phyloP scores from a whole-genome alignment of 108 stramenopile genomes.

The Parmales sp. region DNA sequence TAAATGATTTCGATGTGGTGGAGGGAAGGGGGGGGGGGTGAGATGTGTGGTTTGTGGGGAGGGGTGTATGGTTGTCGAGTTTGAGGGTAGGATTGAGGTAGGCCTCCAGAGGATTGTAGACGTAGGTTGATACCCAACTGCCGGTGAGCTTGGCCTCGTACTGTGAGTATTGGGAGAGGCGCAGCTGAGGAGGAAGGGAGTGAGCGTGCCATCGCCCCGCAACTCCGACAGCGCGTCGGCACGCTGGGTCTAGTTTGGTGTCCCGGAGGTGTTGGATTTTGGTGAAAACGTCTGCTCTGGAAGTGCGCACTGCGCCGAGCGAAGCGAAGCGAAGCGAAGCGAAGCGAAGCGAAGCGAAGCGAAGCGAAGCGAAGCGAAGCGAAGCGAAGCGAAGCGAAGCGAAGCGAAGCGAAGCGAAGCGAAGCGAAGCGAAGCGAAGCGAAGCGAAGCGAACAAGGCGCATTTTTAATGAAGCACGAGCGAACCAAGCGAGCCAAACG shows the following conservation, averaged over 20 bases:
- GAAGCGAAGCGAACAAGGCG: too few relatives aligned
- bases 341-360: too few relatives aligned
- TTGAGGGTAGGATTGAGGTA: background rate
- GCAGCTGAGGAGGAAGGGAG: background rate
- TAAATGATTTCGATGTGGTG: background rate
- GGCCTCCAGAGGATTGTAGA: background rate
- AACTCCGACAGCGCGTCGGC: background rate
- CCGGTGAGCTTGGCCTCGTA: background rate
- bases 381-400: too few relatives aligned
- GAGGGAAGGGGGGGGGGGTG: background rate
- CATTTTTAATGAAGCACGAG: too few relatives aligned
- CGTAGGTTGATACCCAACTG: background rate
- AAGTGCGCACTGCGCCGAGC: background rate
- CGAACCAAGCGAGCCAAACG: too few relatives aligned
- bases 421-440: too few relatives aligned
- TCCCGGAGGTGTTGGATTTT: background rate
- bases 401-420: too few relatives aligned
- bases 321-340: too few relatives aligned
- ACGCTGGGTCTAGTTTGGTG: background rate
- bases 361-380: too few relatives aligned
- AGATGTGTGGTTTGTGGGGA: background rate
- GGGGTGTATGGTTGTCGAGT: background rate
- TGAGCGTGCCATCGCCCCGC: background rate
- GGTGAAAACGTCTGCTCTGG: background rate
- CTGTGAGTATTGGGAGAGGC: background rate